A percentile compares a stretch with the other conserved stretches of the same genome.
phyloP scores from a whole-genome alignment of 805 yeast genomes.

The Ogataea kodamae region DNA sequence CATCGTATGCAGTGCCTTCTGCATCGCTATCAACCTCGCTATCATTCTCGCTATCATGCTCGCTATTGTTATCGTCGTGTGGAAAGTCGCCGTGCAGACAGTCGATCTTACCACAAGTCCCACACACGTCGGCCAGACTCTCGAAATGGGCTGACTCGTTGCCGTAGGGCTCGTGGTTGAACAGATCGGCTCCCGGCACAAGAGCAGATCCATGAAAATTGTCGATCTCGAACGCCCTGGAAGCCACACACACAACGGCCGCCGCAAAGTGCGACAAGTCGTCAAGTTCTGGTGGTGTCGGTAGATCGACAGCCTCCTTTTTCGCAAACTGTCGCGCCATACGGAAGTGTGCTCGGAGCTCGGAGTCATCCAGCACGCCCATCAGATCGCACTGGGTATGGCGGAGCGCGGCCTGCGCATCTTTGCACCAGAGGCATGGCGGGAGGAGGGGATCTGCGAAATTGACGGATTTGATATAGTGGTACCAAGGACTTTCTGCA shows the following conservation, averaged over 20 bases:
- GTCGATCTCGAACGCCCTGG: constrained; percentile 82
- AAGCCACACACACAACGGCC: constrained; percentile 57
- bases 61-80: constrained; percentile 15
- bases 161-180: constrained; percentile 61
- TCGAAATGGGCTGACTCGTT: constrained; percentile 68
- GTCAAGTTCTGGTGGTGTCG: constrained; percentile 37
- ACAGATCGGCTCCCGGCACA: constrained; percentile 89
- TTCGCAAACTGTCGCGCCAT: constrained; percentile 43
- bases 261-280: constrained; percentile 45
- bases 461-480: constrained; percentile 56
- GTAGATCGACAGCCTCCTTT: constrained; percentile 26
- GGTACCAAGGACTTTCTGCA: constrained; percentile 75
- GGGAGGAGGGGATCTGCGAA: constrained; percentile 42
- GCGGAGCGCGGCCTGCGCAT: constrained; percentile 42
- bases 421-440: constrained; percentile 60
- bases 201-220: constrained; percentile 67
- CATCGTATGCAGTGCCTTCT: neutral
- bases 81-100: constrained; percentile 32
- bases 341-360: constrained; percentile 38
- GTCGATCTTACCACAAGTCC: constrained; percentile 31
- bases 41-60: constrained; percentile 32
- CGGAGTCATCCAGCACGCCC: constrained; percentile 53
- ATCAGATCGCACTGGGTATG: constrained; percentile 63
- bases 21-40: neutral
- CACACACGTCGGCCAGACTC: constrained; percentile 38